These are phyloP conservation scores for Fusarium fujikuroi DNA, from an alignment of 2,329 filamentous ascomycete species.

Conservation along the genomic window DNA sequence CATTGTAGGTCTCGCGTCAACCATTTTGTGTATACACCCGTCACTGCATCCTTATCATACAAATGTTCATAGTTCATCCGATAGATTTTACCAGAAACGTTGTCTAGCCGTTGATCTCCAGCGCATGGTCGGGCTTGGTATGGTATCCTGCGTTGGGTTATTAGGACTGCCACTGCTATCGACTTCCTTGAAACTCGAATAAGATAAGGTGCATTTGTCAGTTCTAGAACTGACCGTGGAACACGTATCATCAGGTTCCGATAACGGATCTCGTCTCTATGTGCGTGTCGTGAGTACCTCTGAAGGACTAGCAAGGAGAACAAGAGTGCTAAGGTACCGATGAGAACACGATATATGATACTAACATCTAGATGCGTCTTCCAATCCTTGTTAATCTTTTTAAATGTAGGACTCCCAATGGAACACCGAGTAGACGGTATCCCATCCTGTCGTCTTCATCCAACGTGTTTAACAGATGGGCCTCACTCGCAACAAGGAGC, in stretches of 20 bases:
- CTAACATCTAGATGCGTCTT: rapidly evolving
- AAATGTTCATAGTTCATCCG: rapidly evolving
- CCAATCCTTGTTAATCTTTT: rapidly evolving
- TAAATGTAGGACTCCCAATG: too few relatives aligned
- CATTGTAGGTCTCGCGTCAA: background rate
- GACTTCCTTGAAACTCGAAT: background rate
- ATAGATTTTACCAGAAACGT: background rate
- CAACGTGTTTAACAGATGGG: background rate
- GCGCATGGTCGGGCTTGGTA: background rate
- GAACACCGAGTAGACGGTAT: background rate
- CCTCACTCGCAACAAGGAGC: background rate
- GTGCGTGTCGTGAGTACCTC: background rate
- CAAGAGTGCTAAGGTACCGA: background rate
- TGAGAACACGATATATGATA: background rate
- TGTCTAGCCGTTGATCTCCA: background rate
- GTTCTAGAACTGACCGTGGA: background rate
- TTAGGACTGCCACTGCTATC: background rate
- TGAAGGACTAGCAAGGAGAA: background rate
- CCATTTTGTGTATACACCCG: background rate
- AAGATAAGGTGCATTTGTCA: rapidly evolving
- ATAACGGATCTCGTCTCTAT: rapidly evolving
- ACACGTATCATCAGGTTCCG: rapidly evolving
- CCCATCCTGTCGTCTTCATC: too few relatives aligned
- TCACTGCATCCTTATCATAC: background rate
- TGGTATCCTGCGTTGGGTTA: background rate